Base-by-base conservation (phyloP, 1,284 basidiomycete genomes). In the Sutorius eximius region DNA sequence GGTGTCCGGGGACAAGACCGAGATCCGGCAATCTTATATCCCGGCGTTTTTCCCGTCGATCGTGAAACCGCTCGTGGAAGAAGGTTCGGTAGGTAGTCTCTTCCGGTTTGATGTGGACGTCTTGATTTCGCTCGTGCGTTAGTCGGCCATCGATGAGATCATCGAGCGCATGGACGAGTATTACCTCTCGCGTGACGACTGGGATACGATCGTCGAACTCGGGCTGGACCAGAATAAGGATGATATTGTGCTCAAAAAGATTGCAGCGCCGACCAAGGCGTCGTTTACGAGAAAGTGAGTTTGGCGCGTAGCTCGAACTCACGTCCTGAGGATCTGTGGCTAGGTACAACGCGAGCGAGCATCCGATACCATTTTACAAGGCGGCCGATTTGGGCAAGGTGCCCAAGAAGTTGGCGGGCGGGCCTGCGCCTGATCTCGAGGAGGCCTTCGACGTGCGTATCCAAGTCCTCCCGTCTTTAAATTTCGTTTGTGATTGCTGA, bases 101-200 rank as follows among this genome's bases (percentile, higher is more conserved):
- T 53, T 43, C 9, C 12, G 34, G 13, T 40, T 20, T 50, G 13
- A 48, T 32, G 11, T 45, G 18, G 16, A 30, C 22, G 22, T 24
- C 22, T 24, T 24, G 22, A 20, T 44, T 45, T 55, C n/a, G 20
- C 49, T 27, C 22, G 22, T 15, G 9, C 16, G 36, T n/a, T 66
- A 94, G 89, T 84, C 82, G 54, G 89, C 84, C 1, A 82, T 97
- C 4, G 86, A 89, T 1, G 85, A 87, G 2, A 86, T 95, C 24
- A 98, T 99, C 55, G 77, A 83, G 24, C 75, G 78, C 15, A 96
- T 99, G 94, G 96, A 99, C 71, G 89, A 91, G 45, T 99, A 99
- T 72, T 98, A 86, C 73, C 74, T 99, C 36, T 87, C 87, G 7
- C 90, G 91, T 60, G 96, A 98, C 37, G 96, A 99, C 67, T 96